Percentiles rank a stretch among this genome's conserved stretches.
phyloP scores from a whole-genome alignment of 306 rosid species.

The Betula pendula region DNA sequence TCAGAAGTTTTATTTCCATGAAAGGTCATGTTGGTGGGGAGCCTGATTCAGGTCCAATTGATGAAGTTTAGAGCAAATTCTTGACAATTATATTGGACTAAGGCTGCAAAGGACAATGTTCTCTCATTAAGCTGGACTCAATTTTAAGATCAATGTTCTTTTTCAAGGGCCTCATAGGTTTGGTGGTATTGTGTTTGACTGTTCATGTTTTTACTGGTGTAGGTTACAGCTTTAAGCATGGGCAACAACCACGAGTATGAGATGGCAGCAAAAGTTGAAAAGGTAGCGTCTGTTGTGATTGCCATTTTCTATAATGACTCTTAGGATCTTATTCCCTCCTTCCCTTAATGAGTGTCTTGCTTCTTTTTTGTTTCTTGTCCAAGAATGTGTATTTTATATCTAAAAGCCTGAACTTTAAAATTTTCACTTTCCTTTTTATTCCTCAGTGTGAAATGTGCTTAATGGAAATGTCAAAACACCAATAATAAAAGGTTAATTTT shows the following conservation, averaged over 20 bases:
- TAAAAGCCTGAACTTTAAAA: no score
- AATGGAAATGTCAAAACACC: background rate
- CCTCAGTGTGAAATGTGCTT: no score
- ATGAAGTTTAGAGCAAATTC: background rate
- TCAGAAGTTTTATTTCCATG: no score
- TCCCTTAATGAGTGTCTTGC: background rate
- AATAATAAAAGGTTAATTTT: background rate
- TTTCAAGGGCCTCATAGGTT: constrained; percentile 1
- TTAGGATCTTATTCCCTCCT: background rate
- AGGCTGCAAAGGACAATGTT: background rate
- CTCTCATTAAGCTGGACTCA: background rate
- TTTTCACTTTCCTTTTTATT: no score
- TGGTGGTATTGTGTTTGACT: constrained; percentile 18
- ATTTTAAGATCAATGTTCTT: background rate
- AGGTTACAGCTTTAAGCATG: constrained; percentile 87
- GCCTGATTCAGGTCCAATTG: no score
- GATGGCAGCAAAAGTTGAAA: constrained; percentile 85
- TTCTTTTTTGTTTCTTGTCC: background rate
- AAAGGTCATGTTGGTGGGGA: no score
- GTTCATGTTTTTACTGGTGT: constrained; percentile 29
- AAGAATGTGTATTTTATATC: no score
- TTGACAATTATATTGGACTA: background rate
- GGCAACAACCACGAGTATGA: constrained; percentile 81
- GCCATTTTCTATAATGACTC: constrained; percentile 21
- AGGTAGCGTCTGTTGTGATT: constrained; percentile 42